Evolutionary conservation across 2,329 filamentous ascomycete species (phyloP), one percentile per base, ranked within the genome.

Genomic region (Zasmidium angulare): DNA sequence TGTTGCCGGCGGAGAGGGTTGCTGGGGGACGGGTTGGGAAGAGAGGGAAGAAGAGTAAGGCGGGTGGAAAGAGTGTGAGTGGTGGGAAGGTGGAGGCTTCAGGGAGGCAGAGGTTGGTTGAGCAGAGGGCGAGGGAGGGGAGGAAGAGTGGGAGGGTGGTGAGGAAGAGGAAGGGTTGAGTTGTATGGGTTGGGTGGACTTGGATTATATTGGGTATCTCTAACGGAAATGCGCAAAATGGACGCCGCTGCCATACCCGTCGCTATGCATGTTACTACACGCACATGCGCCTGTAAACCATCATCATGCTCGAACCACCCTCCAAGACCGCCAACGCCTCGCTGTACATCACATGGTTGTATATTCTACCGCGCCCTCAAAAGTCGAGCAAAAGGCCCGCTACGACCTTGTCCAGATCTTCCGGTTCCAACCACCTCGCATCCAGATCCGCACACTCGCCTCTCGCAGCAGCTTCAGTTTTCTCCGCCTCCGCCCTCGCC

Each of bases 311-410:
- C 4, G 11, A 29, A 6, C 26, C 11, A 11, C 26, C 11, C 26
- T 6, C 26, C 6, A 29, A 29, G 6, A 29, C 26, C 26, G 26
- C 20, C 23, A 24, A 21, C 6, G 10, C 20, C 20, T 19, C 10
- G 4, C 12, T 49, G 4, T 24, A 4, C 46, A 49, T 24, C 46
- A 22, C 47, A 11, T 7, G 47, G 4, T 7, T 4, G 47, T 10
- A 50, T 24, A 21, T 50, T 11, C 6, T 12, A 47, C 36, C 24
- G 19, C n/a, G 47, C 21, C n/a, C 46, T 78, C 70, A 96, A 63
- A 97, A 89, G 75, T 98, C 93, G 73, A 97, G 81, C 68, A 96
- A 76, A 70, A 97, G 78, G 75, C 96, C 91, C 56, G 90, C 90
- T 14, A 90, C 89, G 68, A 96, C 81, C 76, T 91, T 95, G 78